These are phyloP conservation scores for Phytophthora kernoviae DNA, from an alignment of 352 stramenopile genomes.

Conservation along the genomic window DNA sequence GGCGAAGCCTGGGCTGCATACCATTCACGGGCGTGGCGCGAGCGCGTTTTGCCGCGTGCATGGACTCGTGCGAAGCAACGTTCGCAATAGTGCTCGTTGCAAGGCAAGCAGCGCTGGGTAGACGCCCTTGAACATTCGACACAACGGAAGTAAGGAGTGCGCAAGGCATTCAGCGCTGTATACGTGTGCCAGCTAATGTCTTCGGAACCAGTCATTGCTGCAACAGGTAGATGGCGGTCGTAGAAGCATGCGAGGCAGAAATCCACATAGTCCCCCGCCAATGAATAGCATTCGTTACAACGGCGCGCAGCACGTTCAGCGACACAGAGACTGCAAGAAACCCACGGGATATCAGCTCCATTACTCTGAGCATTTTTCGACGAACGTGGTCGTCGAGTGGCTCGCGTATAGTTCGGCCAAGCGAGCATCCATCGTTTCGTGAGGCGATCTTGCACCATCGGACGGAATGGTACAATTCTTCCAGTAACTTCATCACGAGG, in stretches of 20 bases:
- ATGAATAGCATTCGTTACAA: constrained; percentile 72
- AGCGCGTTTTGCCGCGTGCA: constrained; percentile 58
- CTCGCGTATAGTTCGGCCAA: constrained; percentile 59
- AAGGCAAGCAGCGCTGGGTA: constrained; percentile 63
- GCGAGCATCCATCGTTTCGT: constrained; percentile 74
- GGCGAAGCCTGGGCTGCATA: constrained; percentile 58
- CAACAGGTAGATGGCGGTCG: constrained; percentile 46
- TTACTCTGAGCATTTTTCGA: constrained; percentile 3
- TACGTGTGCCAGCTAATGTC: constrained; percentile 66
- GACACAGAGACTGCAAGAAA: constrained; percentile 60
- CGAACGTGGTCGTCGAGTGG: constrained; percentile 20
- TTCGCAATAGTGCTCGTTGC: constrained; percentile 82
- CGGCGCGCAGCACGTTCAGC: constrained; percentile 62
- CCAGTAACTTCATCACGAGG: constrained; percentile 57
- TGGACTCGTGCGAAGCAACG: constrained; percentile 79
- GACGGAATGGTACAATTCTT: constrained; percentile 57
- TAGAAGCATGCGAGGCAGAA: constrained; percentile 80
- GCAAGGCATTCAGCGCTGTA: constrained; percentile 44
- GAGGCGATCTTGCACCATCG: constrained; percentile 73
- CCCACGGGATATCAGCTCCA: constrained; percentile 16
- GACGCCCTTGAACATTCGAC: constrained; percentile 77
- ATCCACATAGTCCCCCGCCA: constrained; percentile 69
- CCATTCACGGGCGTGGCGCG: constrained; percentile 55
- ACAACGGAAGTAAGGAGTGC: constrained; percentile 56
- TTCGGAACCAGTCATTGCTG: constrained; percentile 22